Evolutionary conservation across 352 stramenopile species (phyloP), one percentile per base, ranked within the genome.

Genomic region (Blastocystis sp.): DNA sequence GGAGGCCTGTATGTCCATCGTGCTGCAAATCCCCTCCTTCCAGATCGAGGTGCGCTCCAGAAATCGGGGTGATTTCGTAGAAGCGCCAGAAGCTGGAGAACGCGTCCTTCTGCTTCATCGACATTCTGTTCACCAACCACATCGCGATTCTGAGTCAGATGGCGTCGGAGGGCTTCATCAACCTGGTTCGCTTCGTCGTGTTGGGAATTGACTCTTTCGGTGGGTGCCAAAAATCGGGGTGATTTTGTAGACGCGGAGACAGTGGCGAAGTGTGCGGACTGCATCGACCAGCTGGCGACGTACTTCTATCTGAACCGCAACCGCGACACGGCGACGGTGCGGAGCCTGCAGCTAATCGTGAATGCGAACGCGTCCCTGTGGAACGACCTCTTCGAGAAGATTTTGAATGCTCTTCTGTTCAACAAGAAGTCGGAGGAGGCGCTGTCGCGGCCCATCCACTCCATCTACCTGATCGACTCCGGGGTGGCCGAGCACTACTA

Each of bases 351-450:
- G 34, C 45, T 42, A 42, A 84, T 84, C 61, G 52, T 84, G 19
- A 28, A 57, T 6, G 74, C 52, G 24, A 84, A 84, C 60, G 60
- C 57, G 10, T 57, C 74, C 10, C 61, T 84, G n/a, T 84, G 74
- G 74, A 84, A 84, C 45, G 74, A 84, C 57, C 43, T 84, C 14
- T 84, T 84, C 60, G 74, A 84, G 74, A 84, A 84, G 74, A 84
- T 84, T 68, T n/a, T 84, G 74, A 84, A 84, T 28, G 68, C 74
- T 19, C 60, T 84, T 34, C 74, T 84, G 1, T 84, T 84, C 34
- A 84, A 84, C 57, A 84, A 68, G 48, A 65, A 66, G 40, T 84
- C 74, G 34, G 57, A 59, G 45, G 74, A 84, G 21, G 40, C 34
- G 14, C 28, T 84, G 11, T 84, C 74, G 54, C 68, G 74, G n/a